Base-by-base conservation (phyloP, 371 early-diverging fungal genomes). In the Capillidium rhysosporum region DNA sequence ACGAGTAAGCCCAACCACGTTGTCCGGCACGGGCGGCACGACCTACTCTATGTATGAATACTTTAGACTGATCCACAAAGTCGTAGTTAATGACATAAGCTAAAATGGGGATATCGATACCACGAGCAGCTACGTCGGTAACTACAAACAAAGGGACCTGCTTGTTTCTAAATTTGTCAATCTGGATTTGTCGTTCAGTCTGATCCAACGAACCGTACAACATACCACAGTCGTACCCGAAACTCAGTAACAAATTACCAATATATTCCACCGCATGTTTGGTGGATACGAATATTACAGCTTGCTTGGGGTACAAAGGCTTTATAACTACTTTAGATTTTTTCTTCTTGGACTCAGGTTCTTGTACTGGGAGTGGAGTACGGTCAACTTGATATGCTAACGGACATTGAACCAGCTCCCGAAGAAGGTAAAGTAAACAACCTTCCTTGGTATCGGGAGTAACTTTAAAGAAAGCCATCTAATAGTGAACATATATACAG, bases 91-190 rank as follows among this genome's bases (percentile, higher is more conserved):
- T 81, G 34, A 98, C 93, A 57, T 91, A 84, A 61, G 93, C 92
- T 28, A 99, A 69, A 20, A 89, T 79, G 18, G 97, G 98, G 52
- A 99, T 92, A 77, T 99, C 98, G 49, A 99, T 86, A 80, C 99
- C 99, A 70, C 99, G 87, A 25, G 98, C 97, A 23, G 98, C 99
- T 1, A 99, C 91, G 65, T 99, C 99, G 8, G 99, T 99, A 9
- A 97, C 98, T 7, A 99, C 79, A 53, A 99, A 60, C 2, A 96
- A 56, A 52, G 82, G 81, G 34, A 77, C 76, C 25, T 72, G 64
- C 4, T 89, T 90, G 9, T 70, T 68, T 24, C 90, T 70, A 72
- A 97, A 97, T 31, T 75, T 66, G 48, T 73, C 70, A 45, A 93
- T 84, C 61, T 92, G 86, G 47, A 79, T 79, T 55, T 77, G 83